These are phyloP conservation scores for Cryphonectria radicalis DNA, from an alignment of 2,329 filamentous ascomycete species.

Conservation along the genomic window DNA sequence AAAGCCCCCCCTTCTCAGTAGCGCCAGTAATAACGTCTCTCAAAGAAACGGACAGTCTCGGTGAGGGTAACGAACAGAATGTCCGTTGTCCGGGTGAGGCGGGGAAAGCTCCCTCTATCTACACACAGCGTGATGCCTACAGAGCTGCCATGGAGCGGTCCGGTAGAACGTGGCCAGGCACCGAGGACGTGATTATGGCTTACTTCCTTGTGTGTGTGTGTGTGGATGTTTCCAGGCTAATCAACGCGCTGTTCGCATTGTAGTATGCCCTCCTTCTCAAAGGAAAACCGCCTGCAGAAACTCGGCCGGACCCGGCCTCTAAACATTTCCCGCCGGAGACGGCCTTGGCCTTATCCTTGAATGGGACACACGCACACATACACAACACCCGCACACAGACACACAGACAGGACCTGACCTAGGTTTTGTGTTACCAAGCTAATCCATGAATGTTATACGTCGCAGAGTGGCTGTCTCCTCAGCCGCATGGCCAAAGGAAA, in stretches of 20 bases:
- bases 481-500: not conserved
- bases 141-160: not conserved
- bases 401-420: not conserved
- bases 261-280: not conserved
- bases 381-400: too few species aligned
- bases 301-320: not conserved
- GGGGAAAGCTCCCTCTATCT: not conserved
- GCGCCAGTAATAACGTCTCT: not conserved
- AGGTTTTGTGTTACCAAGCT: not conserved
- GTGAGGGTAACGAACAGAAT: not conserved
- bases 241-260: not conserved
- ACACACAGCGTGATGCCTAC: not conserved
- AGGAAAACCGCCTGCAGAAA: not conserved
- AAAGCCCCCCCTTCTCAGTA: not conserved
- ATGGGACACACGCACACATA: not conserved
- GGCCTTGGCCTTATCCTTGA: not conserved
- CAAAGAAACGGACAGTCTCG: slow-evolving; percentile 2
- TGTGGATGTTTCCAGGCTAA: not conserved
- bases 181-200: not conserved
- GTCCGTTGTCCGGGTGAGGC: not conserved
- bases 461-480: not conserved
- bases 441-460: not conserved
- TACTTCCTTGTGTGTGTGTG: too few species aligned
- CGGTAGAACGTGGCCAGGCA: not conserved
- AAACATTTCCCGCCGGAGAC: not conserved